Conservation (phyloP, 73 alveolate species). For the Stentor roeselii region DNA sequence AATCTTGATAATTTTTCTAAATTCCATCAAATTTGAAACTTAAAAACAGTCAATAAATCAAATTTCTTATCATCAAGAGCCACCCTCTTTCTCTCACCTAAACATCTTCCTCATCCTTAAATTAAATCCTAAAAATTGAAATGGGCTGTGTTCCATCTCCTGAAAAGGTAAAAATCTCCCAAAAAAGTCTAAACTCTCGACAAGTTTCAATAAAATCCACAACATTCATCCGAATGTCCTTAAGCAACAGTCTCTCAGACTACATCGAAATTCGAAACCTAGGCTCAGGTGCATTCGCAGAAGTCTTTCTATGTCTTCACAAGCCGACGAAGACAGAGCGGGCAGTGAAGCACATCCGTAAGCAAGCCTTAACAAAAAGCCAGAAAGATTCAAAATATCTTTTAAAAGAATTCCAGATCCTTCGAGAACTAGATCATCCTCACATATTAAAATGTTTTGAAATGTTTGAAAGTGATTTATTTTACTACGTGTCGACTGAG, state of each 20-base stretch:
- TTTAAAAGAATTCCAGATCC: conserved; percentile 32
- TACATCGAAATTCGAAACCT: conserved; percentile 47
- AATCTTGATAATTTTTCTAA: no score
- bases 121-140: no score
- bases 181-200: no score
- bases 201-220: no score
- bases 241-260: conserved; percentile 49
- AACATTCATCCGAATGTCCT: conserved; percentile 4
- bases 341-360: conserved; percentile 40
- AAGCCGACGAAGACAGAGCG: conserved; percentile 30
- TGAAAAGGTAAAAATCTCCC: no score
- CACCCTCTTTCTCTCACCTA: no score
- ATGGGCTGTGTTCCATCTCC: no score
- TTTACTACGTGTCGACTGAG: conserved; percentile 68
- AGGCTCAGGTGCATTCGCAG: conserved; percentile 47
- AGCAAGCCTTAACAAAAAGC: background rate
- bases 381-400: conserved; percentile 26
- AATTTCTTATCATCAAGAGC: no score
- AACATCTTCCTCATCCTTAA: no score
- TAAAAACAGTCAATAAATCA: no score
- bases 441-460: conserved; percentile 73
- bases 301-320: conserved; percentile 25
- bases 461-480: conserved; percentile 62
- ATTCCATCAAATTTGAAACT: no score
- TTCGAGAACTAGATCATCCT: conserved; percentile 73